Percentiles rank a stretch among this genome's conserved stretches.
Conservation (phyloP, 495 filamentous ascomycete genomes). For the Bryoglossum gracile region DNA sequence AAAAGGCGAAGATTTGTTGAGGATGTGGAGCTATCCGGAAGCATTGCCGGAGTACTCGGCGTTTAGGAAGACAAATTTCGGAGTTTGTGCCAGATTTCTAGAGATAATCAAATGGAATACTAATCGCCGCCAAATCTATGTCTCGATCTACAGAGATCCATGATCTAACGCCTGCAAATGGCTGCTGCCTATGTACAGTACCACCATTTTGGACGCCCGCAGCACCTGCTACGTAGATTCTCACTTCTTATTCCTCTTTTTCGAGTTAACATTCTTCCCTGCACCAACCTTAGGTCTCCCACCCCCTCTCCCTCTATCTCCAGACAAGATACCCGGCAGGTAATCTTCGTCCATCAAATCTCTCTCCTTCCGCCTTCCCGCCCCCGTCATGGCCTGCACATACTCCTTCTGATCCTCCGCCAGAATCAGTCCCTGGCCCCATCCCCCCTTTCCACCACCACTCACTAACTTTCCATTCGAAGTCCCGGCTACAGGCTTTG, state of each 20-base stretch:
- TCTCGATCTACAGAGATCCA: too few relatives aligned
- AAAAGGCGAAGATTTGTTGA: too few relatives aligned
- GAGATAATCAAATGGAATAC: too few relatives aligned
- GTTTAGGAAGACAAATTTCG: constrained; percentile 11
- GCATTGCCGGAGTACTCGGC: constrained; percentile 17
- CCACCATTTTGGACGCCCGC: neutral
- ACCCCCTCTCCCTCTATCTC: constrained; percentile 56
- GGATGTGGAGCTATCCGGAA: neutral
- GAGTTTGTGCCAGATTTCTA: too few relatives aligned
- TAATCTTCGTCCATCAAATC: constrained; percentile 96
- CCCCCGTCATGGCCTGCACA: constrained; percentile 50
- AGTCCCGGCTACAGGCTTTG: constrained; percentile 78
- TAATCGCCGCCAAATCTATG: too few relatives aligned
- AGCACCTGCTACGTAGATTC: neutral
- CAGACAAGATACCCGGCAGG: constrained; percentile 77
- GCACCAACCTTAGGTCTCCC: constrained; percentile 75
- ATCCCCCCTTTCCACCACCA: constrained; percentile 80
- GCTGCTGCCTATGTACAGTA: too few relatives aligned
- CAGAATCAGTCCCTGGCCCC: constrained; percentile 74
- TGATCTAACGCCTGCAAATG: too few relatives aligned
- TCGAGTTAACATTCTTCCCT: constrained; percentile 79
- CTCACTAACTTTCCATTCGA: constrained; percentile 63
- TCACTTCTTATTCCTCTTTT: constrained; percentile 50
- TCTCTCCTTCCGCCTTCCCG: constrained; percentile 58
- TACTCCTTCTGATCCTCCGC: constrained; percentile 98